Base-by-base conservation (phyloP, 805 yeast genomes). In the Wickerhamomyces canadensis region DNA sequence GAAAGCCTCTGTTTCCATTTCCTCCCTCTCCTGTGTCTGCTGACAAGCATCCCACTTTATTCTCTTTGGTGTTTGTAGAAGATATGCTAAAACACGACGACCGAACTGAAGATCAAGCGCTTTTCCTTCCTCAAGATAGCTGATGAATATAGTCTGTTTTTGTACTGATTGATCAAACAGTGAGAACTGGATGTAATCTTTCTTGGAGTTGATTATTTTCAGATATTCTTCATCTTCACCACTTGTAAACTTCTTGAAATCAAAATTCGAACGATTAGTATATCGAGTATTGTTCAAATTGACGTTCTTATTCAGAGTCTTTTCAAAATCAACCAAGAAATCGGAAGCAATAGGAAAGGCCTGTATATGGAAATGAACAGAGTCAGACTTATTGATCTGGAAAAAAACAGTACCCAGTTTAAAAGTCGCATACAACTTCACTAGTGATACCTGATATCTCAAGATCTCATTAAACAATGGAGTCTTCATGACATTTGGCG, bases 101-200 rank as follows among this genome's bases (percentile, higher is more conserved):
- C 95, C 95, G 50, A 89, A 84, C 48, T 85, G 95, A 12, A 86
- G 59, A 55, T 89, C 96, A 8, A 87, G 60, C 11, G 68, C 47
- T 36, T 65, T 65, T 4, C 52, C 51, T 4, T 51, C 44, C 1
- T 63, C 62, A 2, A 50, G 27, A 9, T 32, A 41, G 22, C 64
- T 53, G 3, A 65, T 29, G 37, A 48, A 62, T 9, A 60, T 51
- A n/a, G 48, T 55, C 8, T 65, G 62, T 18, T 42, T 42, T 4
- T 46, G 34, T 10, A 55, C 49, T 0, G 65, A 52, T 36, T 62
- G 64, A 30, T 59, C 55, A 37, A 52, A 51, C 12, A 64, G 47
- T 35, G 62, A 51, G 56, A 62, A 55, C 44, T 42, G 54, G 17
- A 53, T 35, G 25, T 64, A 63, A 12, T 46, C 51, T 14, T 47